A percentile compares a stretch with the other conserved stretches of the same genome.
These are phyloP conservation scores for Termitomyces bulborhizus DNA, from an alignment of 768 basidiomycete genomes.

Conservation along the genomic window DNA sequence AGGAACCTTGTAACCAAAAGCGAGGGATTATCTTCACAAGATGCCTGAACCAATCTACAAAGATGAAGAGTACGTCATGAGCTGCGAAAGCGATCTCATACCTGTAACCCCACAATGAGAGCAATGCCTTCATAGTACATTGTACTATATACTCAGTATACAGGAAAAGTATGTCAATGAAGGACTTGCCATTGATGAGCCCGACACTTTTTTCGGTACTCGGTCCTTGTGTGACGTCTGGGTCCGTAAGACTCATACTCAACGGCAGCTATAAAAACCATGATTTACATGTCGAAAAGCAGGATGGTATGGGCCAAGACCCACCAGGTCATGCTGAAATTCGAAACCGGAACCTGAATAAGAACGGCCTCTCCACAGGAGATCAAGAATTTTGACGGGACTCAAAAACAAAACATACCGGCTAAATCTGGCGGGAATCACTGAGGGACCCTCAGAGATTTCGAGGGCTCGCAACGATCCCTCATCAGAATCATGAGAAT, in stretches of 20 bases:
- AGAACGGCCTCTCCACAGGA: constrained; percentile 37
- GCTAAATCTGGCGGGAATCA: constrained; percentile 23
- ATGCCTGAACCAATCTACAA: constrained; percentile 85
- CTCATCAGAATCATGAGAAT: constrained; percentile 52
- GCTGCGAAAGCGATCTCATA: constrained; percentile 19
- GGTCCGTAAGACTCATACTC: constrained; percentile 70
- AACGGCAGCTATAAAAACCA: constrained; percentile 47
- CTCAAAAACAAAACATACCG: constrained; percentile 21
- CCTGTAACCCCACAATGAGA: constrained; percentile 78
- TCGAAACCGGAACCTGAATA: constrained; percentile 75
- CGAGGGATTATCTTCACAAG: constrained; percentile 48
- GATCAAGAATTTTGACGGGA: neutral
- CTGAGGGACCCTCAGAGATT: constrained; percentile 55
- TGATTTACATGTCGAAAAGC: neutral
- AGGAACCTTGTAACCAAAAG: neutral
- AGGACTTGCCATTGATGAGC: constrained; percentile 64
- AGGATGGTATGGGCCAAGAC: constrained; percentile 9
- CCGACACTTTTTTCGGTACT: constrained; percentile 67
- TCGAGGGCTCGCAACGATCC: constrained; percentile 78
- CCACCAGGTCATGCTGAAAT: constrained; percentile 60
- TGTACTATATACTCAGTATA: neutral
- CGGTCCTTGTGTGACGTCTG: constrained; percentile 42
- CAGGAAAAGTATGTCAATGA: neutral
- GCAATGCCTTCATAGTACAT: constrained; percentile 57
- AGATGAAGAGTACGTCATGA: neutral